Conservation (phyloP, 768 basidiomycete genomes). For the Amanita phalloides region DNA sequence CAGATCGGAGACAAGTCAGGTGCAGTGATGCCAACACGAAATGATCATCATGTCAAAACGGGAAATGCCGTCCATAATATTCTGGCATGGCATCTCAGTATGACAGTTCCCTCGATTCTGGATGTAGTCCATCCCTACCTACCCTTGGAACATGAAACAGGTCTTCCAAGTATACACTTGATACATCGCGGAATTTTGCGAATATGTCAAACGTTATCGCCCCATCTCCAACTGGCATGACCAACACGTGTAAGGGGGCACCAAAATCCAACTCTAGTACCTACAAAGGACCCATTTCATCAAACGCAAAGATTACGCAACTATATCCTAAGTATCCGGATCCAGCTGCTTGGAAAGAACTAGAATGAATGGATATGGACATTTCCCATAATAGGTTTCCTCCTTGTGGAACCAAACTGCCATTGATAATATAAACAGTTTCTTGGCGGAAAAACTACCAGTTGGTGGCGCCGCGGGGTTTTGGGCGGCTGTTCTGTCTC, state of each 20-base stretch:
- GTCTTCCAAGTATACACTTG: not conserved
- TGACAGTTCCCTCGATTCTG: not conserved
- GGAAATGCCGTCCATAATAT: not conserved
- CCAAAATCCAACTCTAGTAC: not conserved
- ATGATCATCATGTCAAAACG: not conserved
- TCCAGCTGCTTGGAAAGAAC: not conserved
- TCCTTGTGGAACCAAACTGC: not conserved
- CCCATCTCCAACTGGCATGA: not conserved
- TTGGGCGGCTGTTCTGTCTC: not conserved
- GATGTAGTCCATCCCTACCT: not conserved
- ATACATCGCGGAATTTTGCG: not conserved
- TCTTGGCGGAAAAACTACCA: not conserved
- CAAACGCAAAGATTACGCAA: not conserved
- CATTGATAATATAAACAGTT: not conserved
- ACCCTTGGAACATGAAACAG: not conserved
- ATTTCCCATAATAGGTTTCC: not conserved
- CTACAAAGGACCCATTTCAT: not conserved
- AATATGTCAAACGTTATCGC: not conserved
- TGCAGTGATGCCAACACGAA: not conserved
- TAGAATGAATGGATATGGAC: not conserved
- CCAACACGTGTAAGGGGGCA: constrained; percentile 1
- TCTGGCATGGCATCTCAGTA: not conserved
- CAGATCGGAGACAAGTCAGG: not conserved
- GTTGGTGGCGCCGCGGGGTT: not conserved
- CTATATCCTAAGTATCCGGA: not conserved